Conservation (phyloP, 805 yeast species). For the Zygoascus ofunaensis region DNA sequence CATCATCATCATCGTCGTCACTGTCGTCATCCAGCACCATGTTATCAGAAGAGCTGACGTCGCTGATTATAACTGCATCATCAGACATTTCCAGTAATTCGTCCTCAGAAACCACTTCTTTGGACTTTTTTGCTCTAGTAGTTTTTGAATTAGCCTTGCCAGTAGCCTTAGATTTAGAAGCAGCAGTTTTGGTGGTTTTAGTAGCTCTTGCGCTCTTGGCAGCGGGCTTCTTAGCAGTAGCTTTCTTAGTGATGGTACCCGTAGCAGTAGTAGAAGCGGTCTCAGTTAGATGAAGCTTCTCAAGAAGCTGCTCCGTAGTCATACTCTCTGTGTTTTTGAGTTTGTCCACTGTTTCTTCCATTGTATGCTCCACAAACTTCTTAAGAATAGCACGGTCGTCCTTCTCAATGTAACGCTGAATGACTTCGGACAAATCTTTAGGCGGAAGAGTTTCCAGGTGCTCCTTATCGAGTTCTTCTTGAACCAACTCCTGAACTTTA, state of each 20-base stretch:
- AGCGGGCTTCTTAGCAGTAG: not conserved
- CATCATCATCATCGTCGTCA: not conserved
- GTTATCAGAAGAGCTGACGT: not conserved
- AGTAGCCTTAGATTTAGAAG: not conserved
- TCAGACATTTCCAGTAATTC: not conserved
- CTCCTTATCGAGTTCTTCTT: slow-evolving; percentile 51
- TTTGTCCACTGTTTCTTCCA: slow-evolving; percentile 20
- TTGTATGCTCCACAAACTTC: slow-evolving; percentile 29
- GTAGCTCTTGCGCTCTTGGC: not conserved
- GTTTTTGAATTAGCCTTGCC: not conserved
- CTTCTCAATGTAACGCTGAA: slow-evolving; percentile 63
- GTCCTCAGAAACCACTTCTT: not conserved
- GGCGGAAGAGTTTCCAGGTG: slow-evolving; percentile 66
- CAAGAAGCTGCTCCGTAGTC: not conserved
- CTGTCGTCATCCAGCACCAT: not conserved
- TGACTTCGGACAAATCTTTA: slow-evolving; percentile 62
- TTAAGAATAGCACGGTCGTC: slow-evolving; percentile 71
- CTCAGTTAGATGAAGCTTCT: not conserved
- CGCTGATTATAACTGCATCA: not conserved
- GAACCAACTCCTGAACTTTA: slow-evolving; percentile 54
- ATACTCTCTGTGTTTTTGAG: slow-evolving; percentile 3
- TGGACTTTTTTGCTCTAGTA: not conserved
- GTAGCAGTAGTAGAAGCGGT: not conserved
- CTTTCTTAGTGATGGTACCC: not conserved
- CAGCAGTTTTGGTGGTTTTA: not conserved